Percentiles rank a stretch among this genome's conserved stretches.
phyloP scores from a whole-genome alignment of 805 yeast genomes.

The Debaryomyces castellii region DNA sequence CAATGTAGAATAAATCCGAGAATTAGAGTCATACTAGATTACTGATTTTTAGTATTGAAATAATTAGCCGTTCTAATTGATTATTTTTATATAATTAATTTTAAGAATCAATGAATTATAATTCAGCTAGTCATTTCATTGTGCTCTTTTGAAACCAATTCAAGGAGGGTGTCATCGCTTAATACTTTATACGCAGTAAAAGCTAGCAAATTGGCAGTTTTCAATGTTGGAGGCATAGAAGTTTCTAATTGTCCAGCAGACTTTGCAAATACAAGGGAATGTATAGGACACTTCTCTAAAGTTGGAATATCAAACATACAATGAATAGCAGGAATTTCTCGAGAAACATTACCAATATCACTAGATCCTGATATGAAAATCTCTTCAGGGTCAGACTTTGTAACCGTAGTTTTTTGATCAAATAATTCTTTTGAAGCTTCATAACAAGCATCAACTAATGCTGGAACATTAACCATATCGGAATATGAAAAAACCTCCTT shows the following conservation, averaged over 20 bases:
- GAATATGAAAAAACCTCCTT: conserved; percentile 25
- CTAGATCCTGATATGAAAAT: conserved; percentile 15
- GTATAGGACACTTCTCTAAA: conserved; percentile 14
- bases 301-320: conserved; percentile 10
- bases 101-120: too few species aligned
- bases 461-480: conserved; percentile 14
- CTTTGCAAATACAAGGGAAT: conserved; percentile 17
- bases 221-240: conserved; percentile 10
- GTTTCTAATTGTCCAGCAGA: conserved; percentile 13
- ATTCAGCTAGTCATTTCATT: background rate
- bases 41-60: too few species aligned
- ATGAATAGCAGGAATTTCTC: conserved; percentile 19
- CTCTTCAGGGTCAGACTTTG: conserved; percentile 10
- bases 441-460: conserved; percentile 8
- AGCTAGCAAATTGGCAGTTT: conserved; percentile 16
- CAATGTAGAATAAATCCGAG: too few species aligned
- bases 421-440: background rate
- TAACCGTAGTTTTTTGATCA: background rate
- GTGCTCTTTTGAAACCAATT: background rate
- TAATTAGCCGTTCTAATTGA: too few species aligned
- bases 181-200: conserved; percentile 15
- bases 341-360: conserved; percentile 22
- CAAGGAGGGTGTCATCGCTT: conserved; percentile 8
- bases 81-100: too few species aligned
- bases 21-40: too few species aligned